phyloP scores from a whole-genome alignment of 2,329 filamentous ascomycete species.

The Erysiphe pulchra region DNA sequence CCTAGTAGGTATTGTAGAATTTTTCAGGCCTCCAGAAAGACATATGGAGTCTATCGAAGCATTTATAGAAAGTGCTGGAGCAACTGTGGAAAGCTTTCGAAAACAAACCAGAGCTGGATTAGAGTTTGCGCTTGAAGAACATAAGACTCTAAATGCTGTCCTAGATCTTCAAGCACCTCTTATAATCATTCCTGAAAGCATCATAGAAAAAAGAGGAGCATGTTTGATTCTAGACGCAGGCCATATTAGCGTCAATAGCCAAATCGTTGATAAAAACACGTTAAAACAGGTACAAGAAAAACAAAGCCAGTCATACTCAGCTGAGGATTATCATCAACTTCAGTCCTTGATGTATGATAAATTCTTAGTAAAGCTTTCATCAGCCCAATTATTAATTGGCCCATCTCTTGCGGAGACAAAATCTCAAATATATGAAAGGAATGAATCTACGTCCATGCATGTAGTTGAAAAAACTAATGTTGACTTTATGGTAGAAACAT shows the following conservation, averaged over 20 bases:
- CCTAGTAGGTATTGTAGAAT: constrained; percentile 69
- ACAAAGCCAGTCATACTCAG: constrained; percentile 64
- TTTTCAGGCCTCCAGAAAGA: constrained; percentile 85
- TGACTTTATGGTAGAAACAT: constrained; percentile 86
- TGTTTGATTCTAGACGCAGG: constrained; percentile 91
- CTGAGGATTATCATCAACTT: constrained; percentile 66
- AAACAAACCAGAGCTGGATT: constrained; percentile 90
- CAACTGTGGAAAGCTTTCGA: constrained; percentile 79
- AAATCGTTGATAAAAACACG: constrained; percentile 78
- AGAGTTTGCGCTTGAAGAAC: constrained; percentile 88
- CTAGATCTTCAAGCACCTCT: constrained; percentile 86
- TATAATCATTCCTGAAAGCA: constrained; percentile 87
- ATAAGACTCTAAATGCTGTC: constrained; percentile 93
- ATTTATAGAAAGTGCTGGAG: constrained; percentile 82
- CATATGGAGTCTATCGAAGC: constrained; percentile 98
- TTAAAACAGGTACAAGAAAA: constrained; percentile 78
- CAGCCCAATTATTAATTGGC: constrained; percentile 85
- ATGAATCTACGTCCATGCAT: constrained; percentile 48
- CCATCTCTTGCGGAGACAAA: constrained; percentile 81
- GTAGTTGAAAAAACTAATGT: constrained; percentile 95
- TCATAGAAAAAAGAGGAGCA: constrained; percentile 52
- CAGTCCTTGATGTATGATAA: constrained; percentile 96
- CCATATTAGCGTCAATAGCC: constrained; percentile 81
- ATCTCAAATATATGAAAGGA: constrained; percentile 43
- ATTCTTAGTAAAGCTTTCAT: constrained; percentile 76